Base-by-base conservation (phyloP, 805 yeast species). In the Saccharomycopsis sp. region DNA sequence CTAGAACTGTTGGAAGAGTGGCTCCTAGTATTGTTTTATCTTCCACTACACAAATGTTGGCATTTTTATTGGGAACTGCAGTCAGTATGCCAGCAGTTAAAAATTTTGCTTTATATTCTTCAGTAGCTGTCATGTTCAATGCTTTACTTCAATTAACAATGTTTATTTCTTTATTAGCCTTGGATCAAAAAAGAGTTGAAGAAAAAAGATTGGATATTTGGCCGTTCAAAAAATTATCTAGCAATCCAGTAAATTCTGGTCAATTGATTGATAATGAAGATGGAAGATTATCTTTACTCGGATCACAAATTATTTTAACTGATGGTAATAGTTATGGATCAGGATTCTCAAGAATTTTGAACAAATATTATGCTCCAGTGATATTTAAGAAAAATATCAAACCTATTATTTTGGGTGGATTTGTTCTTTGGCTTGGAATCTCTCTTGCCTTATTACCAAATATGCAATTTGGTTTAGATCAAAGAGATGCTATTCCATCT, bases 51-150 rank as follows among this genome's bases (percentile, higher is more conserved):
- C 96, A 92, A 52, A 66, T 79, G n/a, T 64, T 76, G 6, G 83
- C 95, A 52, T 87, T 89, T 52, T 59, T 75, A 5, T 62, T 89
- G 31, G 95, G 95, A 0, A 67, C 94, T 1, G 58, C 67, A 3
- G 96, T 92, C 5, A 70, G 79, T 10, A 92, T 92, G 96, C 97
- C 97, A 1, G 97, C 97, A 0, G 97, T 89, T 15, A 70, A 80
- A 48, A 92, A 88, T 58, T 89, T 89, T 66, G 96, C 98, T 0
- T 59, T 82, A 12, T 92, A 85, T 54, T 84, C 95, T 5, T 88
- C 95, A 0, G 81, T 86, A 14, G 89, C 97, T 0, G 79, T 89
- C 2, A 52, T 81, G 4, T 62, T 84, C 51, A 88, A 89, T 55
- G 77, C 89, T 1, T 32, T 75, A 0, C 63, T 89, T 23, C 97